Evolutionary conservation across 192 early-diverging fungal genomes (phyloP), one percentile per base, ranked within the genome.

Genomic region (Blastocladiella britannica): DNA sequence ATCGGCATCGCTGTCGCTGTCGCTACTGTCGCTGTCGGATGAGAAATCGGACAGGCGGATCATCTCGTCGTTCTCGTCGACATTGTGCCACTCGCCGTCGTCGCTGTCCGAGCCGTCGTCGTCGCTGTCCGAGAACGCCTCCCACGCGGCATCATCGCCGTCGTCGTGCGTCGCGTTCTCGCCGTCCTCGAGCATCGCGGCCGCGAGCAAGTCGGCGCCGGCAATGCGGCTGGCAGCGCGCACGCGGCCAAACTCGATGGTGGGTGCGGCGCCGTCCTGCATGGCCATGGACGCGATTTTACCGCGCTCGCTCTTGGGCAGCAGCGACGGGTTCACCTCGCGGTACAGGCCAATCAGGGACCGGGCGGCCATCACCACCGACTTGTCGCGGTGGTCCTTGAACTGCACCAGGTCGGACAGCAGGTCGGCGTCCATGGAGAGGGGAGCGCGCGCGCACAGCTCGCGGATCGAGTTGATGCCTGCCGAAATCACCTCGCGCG

Each of bases 401-500:
- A 89, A 97, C 52, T 87, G 80, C 9, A 89, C 79, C 68, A 99
- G 66, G 61, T 87, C 87, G 63, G 91, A 81, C 37, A 99, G 67
- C 54, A 99, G 70, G 4, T 82, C 81, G 0, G 73, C 64, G 28
- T 85, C 78, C 66, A 99, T 91, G 22, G 91, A 87, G 47, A 99
- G 67, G n/a, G 95, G 93, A 57, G 84, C 84, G 22, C 95, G 80
- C 5, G 68, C 60, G 58, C 83, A 85, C 18, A 98, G 82, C 56
- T 93, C 93, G 53, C 95, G 84, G 29, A 88, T 82, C 53, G 79
- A 79, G 59, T 88, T 88, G 54, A 83, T 68, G 26, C 93, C 95
- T 5, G 91, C 93, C 18, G 85, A 82, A 72, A 99, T 91, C 30
- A 97, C 95, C 65, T 97, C 95, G 5, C 80, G 77, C 7, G 93